These are phyloP conservation scores for Cucurbita argyrosperma DNA, from an alignment of 306 rosid genomes.

Conservation along the genomic window DNA sequence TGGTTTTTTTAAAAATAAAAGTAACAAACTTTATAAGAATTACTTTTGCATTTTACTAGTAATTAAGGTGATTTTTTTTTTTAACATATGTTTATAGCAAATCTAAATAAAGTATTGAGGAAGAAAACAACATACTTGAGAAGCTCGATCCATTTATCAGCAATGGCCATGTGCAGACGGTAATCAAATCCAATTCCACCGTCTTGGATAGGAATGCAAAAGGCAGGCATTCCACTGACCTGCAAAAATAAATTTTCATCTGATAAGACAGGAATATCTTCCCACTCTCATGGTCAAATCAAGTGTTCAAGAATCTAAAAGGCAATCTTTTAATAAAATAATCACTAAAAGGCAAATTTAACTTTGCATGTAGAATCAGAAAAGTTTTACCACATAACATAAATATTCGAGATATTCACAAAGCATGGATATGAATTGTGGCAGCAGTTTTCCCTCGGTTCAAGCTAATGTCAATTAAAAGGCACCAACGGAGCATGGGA, in stretches of 20 bases:
- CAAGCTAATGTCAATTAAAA: background rate
- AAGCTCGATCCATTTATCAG: constrained; percentile 97
- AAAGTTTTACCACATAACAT: background rate
- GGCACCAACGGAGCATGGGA: background rate
- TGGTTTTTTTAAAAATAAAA: background rate
- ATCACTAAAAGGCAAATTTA: background rate
- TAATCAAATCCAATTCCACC: constrained; percentile 94
- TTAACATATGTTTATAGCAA: background rate
- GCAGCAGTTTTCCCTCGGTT: background rate
- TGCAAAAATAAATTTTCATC: constrained; percentile 22
- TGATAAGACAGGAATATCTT: background rate
- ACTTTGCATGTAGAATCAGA: background rate
- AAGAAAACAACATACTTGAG: constrained; percentile 45
- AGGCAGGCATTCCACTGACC: constrained; percentile 99
- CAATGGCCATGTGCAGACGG: constrained; percentile 93
- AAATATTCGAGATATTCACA: background rate
- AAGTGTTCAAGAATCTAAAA: background rate
- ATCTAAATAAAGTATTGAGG: background rate
- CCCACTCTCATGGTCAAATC: background rate
- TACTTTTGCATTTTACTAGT: background rate
- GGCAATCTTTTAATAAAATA: background rate
- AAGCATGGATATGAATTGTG: background rate
- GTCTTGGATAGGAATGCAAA: constrained; percentile 69
- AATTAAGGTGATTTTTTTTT: background rate
- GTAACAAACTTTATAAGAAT: background rate